Evolutionary conservation across 2,329 filamentous ascomycete genomes (phyloP), one percentile per base, ranked within the genome.

Genomic region (Didymella segeticola): DNA sequence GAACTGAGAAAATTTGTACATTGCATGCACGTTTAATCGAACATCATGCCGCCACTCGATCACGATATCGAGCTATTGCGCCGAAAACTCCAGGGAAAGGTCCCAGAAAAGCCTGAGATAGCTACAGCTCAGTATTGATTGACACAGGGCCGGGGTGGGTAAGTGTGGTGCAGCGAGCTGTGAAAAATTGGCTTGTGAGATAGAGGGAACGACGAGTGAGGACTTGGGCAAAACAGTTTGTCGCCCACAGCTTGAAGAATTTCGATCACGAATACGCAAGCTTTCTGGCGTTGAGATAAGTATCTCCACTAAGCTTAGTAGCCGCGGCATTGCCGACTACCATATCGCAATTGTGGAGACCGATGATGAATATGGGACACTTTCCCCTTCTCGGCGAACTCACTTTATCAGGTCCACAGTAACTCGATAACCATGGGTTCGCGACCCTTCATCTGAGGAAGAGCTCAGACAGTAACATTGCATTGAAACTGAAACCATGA

Each of bases 291-390:
- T 51, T 51, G 26, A 39, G 26, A 51, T 15, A 25, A 20, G 2
- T 31, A n/a, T 30, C 26, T 33, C 33, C 47, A 27, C 26, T 22
- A 26, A 22, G 17, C 23, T 8, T 23, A 37, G 17, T 17, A 23
- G 33, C 33, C 33, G 22, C 26, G 31, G 19, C 25, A 15, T 33
- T 51, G 39, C 33, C 45, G 41, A 39, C 41, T 52, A n/a, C n/a
- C n/a, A n/a, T n/a, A 52, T 52, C 48, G 48, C 48, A 52, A 52
- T 52, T 52, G 48, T 46, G 48, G 48, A 45, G 48, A 34, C 42
- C 41, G 17, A 52, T 52, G 48, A 42, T 52, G 48, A 41, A 52
- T 46, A 20, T 26, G 20, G 41, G 34, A 41, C 48, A n/a, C 48
- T 34, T 52, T 52, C n/a, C 42, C 42, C 12, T 29, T 52, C 17